Conservation (phyloP, 768 basidiomycete genomes). For the Termitomyces sp. region DNA sequence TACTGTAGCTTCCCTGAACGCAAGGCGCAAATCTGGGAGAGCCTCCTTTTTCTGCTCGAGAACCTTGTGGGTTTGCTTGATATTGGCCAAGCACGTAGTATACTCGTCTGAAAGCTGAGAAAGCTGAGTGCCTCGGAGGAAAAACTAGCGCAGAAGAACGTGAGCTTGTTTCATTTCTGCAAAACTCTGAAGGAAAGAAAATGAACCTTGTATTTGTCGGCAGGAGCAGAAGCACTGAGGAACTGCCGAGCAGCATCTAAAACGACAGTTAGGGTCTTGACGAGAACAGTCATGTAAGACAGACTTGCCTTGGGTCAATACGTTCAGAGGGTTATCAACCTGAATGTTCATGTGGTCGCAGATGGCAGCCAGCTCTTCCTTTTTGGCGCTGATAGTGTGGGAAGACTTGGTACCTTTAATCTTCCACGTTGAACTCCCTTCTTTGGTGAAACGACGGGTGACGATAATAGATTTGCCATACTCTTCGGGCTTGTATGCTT, state of each 20-base stretch:
- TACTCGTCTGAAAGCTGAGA: conserved; percentile 87
- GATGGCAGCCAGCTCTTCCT: conserved; percentile 82
- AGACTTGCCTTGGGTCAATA: conserved; percentile 85
- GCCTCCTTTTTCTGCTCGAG: conserved; percentile 71
- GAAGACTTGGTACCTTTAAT: conserved; percentile 57
- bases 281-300: neutral
- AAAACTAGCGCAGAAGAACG: conserved; percentile 55
- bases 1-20: conserved; percentile 50
- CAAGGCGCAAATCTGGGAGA: conserved; percentile 69
- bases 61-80: conserved; percentile 61
- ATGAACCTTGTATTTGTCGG: conserved; percentile 86
- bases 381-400: conserved; percentile 58
- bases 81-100: conserved; percentile 68
- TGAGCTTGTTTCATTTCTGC: neutral
- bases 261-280: conserved; percentile 10
- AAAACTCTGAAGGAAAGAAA: neutral
- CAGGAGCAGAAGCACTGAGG: conserved; percentile 72
- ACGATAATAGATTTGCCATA: conserved; percentile 87
- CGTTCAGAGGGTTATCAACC: conserved; percentile 94
- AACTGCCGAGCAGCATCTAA: conserved; percentile 76
- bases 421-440: conserved; percentile 77
- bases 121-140: conserved; percentile 91
- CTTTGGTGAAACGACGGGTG: conserved; percentile 74
- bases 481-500: conserved; percentile 81
- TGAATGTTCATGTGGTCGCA: conserved; percentile 96